Evolutionary conservation across 768 basidiomycete species (phyloP).

Genomic region (Mycena albidolilacea): DNA sequence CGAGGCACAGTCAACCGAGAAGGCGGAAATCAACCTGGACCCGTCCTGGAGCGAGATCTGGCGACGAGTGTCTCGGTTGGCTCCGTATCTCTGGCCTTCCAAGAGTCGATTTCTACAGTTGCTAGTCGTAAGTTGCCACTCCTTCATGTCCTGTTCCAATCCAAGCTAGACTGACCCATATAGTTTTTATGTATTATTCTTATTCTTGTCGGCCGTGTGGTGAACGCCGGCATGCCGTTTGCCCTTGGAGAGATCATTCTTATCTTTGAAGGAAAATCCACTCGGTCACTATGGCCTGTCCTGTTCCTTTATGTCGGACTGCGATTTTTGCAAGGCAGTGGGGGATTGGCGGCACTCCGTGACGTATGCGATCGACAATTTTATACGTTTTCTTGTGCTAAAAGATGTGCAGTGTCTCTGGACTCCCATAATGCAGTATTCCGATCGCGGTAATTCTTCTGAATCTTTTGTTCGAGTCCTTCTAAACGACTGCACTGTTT

Average conservation of each 20-base stretch:
- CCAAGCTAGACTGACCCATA: conserved; percentile 1
- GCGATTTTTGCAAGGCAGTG: conserved; percentile 82
- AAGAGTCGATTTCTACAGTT: conserved; percentile 77
- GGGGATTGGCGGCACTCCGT: conserved; percentile 80
- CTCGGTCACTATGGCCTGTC: conserved; percentile 75
- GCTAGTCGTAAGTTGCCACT: conserved; percentile 65
- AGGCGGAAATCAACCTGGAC: conserved; percentile 71
- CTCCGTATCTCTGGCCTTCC: conserved; percentile 90
- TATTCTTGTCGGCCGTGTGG: conserved; percentile 80
- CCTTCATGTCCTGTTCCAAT: conserved; percentile 21
- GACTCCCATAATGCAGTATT: conserved; percentile 92
- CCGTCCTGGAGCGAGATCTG: conserved; percentile 82
- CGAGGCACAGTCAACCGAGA: conserved; percentile 57
- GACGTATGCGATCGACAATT: conserved; percentile 55
- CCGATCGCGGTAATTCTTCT: conserved; percentile 70
- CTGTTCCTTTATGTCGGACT: conserved; percentile 78
- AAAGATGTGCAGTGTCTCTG: conserved; percentile 69
- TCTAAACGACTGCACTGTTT: conserved; percentile 18
- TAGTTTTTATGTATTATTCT: conserved; percentile 80
- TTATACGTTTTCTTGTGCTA: not conserved
- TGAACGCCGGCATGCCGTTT: conserved; percentile 81
- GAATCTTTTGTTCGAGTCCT: not conserved
- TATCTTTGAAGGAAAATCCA: conserved; percentile 64
- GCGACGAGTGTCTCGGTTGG: conserved; percentile 73
- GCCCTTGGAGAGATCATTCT: conserved; percentile 77